These are phyloP conservation scores for Ceratocystiopsis sp. DNA, from an alignment of 2,329 filamentous ascomycete species.

Conservation along the genomic window DNA sequence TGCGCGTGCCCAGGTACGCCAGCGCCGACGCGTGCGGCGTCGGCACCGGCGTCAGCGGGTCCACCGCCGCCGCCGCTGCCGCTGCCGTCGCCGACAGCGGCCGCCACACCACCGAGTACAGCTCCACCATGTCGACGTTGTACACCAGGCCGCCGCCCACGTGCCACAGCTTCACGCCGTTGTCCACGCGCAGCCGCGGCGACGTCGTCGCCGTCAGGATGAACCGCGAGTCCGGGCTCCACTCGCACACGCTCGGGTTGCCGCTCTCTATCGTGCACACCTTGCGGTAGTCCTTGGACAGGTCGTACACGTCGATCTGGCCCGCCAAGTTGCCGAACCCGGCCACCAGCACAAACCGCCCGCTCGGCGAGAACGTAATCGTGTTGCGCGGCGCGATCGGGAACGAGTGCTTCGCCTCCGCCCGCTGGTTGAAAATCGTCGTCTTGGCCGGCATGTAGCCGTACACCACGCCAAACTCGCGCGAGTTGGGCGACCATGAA, in stretches of 20 bases:
- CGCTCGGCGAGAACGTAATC: constrained; percentile 83
- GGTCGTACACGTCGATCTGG: constrained; percentile 93
- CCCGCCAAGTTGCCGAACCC: constrained; percentile 96
- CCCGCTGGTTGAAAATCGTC: constrained; percentile 89
- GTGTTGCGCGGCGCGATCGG: constrained; percentile 82
- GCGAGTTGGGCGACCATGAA: constrained; percentile 94
- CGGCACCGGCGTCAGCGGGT: constrained; percentile 60
- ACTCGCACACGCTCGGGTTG: constrained; percentile 91
- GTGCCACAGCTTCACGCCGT: constrained; percentile 91
- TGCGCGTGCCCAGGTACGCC: constrained; percentile 67
- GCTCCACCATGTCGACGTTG: constrained; percentile 82
- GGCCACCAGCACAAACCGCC: constrained; percentile 81
- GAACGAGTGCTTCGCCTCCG: constrained; percentile 69
- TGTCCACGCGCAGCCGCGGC: constrained; percentile 87
- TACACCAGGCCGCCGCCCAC: constrained; percentile 81
- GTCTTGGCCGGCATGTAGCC: constrained; percentile 99
- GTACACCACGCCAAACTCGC: constrained; percentile 94
- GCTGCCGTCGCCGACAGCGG: constrained; percentile 31
- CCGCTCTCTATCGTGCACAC: constrained; percentile 86
- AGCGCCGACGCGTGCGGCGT: constrained; percentile 67
- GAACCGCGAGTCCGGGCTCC: constrained; percentile 90
- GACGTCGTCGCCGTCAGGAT: constrained; percentile 97
- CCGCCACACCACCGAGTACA: constrained; percentile 83
- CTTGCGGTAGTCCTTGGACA: constrained; percentile 87
- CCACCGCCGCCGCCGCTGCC: constrained; percentile 25